Conservation (phyloP, 257 asterid genomes). For the Echites panduratus region DNA sequence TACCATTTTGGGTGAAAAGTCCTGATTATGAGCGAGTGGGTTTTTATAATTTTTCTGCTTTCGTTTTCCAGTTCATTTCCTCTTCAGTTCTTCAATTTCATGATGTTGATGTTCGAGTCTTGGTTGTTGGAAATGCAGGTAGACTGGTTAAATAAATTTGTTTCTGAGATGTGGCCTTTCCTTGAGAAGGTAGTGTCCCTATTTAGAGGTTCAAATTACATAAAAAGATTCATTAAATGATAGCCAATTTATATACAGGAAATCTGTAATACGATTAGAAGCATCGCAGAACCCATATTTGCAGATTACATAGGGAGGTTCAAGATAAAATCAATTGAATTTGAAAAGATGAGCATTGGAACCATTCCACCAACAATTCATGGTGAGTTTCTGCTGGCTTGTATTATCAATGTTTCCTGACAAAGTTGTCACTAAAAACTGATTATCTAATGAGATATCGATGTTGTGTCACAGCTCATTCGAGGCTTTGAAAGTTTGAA, state of each 20-base stretch:
- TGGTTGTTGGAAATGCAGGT: slow-evolving; percentile 43
- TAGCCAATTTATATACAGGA: slow-evolving; percentile 42
- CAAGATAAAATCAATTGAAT: slow-evolving; percentile 60
- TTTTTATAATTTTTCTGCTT: background rate
- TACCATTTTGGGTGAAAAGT: slow-evolving; percentile 80
- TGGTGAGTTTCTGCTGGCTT: slow-evolving; percentile 40
- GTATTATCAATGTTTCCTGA: background rate
- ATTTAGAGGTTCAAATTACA: background rate
- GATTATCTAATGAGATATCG: background rate
- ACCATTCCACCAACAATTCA: slow-evolving; percentile 74
- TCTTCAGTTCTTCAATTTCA: background rate
- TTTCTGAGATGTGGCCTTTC: slow-evolving; percentile 75
- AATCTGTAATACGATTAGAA: slow-evolving; percentile 53
- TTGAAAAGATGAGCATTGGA: slow-evolving; percentile 64
- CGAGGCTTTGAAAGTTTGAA: background rate
- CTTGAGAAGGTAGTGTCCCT: slow-evolving; percentile 57
- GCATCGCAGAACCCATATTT: slow-evolving; percentile 63
- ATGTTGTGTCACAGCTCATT: background rate
- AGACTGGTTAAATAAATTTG: slow-evolving; percentile 74
- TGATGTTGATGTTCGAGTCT: slow-evolving; percentile 2
- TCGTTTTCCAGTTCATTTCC: background rate
- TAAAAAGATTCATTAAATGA: background rate
- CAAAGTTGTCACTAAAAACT: background rate
- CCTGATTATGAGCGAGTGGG: slow-evolving; percentile 86
- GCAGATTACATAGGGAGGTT: slow-evolving; percentile 64